Evolutionary conservation across 306 rosid genomes (phyloP).

Genomic region (Morella rubra): DNA sequence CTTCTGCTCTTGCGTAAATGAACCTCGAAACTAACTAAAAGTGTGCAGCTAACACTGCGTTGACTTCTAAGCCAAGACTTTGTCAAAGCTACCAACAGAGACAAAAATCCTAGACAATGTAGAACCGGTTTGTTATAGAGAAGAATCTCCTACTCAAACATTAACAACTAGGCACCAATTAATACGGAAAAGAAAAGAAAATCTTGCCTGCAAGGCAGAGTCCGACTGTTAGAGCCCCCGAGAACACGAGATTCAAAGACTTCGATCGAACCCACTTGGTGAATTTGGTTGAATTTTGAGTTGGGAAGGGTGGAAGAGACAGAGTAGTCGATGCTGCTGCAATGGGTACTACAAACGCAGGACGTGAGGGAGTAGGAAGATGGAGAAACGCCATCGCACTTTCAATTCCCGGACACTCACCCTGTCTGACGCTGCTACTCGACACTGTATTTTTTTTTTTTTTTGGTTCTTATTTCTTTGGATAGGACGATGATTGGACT

Average conservation of each 20-base stretch:
- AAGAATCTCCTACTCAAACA: background rate
- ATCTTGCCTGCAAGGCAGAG: slow-evolving; percentile 56
- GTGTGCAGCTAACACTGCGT: background rate
- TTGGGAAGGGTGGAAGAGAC: slow-evolving; percentile 28
- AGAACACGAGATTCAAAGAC: slow-evolving; percentile 54
- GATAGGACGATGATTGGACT: background rate
- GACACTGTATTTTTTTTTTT: too few relatives aligned
- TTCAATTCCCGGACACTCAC: background rate
- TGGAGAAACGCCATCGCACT: slow-evolving; percentile 44
- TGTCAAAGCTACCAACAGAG: background rate
- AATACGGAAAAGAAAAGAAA: background rate
- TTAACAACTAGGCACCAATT: background rate
- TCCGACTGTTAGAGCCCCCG: slow-evolving; percentile 69
- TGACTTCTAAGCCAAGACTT: background rate
- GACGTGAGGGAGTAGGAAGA: slow-evolving; percentile 31
- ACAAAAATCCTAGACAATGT: background rate
- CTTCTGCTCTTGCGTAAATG: background rate
- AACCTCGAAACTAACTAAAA: background rate
- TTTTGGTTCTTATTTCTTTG: background rate
- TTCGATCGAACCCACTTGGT: slow-evolving; percentile 36
- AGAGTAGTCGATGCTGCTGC: slow-evolving; percentile 38
- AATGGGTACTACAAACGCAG: slow-evolving; percentile 15
- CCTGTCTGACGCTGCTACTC: background rate
- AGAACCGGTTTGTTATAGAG: background rate
- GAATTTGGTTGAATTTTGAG: slow-evolving; percentile 22